Percentiles rank a stretch among this genome's conserved stretches.
Evolutionary conservation across 441 rosid genomes (phyloP).

Genomic region (Aquilaria agallochum): DNA sequence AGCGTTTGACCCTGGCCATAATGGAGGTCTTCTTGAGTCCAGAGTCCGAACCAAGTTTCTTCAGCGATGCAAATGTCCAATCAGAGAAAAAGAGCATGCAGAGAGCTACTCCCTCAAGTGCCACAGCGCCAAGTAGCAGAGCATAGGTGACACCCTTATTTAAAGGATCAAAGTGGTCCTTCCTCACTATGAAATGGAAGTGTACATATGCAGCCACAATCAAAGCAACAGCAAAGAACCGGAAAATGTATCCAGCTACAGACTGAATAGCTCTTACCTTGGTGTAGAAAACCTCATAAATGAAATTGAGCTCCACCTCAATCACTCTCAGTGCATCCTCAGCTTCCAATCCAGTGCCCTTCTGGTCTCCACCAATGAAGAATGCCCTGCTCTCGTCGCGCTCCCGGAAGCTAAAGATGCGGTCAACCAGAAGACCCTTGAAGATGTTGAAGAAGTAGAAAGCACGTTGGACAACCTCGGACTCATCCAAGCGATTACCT

Average conservation of each 20-base stretch:
- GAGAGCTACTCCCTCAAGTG: slow-evolving; percentile 34
- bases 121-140: slow-evolving; percentile 41
- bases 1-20: too few species aligned
- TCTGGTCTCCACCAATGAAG: slow-evolving; percentile 12
- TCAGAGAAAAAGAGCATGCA: slow-evolving; percentile 39
- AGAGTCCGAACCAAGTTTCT: slow-evolving; percentile 11
- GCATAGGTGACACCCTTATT: slow-evolving; percentile 45
- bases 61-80: slow-evolving; percentile 34
- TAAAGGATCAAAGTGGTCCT: slow-evolving; percentile 3
- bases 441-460: slow-evolving; percentile 28
- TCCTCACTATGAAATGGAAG: slow-evolving; percentile 20
- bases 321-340: slow-evolving; percentile 36
- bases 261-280: slow-evolving; percentile 37
- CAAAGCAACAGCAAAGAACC: slow-evolving; percentile 22
- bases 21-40: background rate
- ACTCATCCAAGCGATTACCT: background rate
- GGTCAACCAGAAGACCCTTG: slow-evolving; percentile 44
- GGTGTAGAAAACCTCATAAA: slow-evolving; percentile 48
- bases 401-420: slow-evolving; percentile 31
- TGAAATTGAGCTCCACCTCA: slow-evolving; percentile 57
- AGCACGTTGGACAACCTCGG: slow-evolving; percentile 31
- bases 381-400: slow-evolving; percentile 34
- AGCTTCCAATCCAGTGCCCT: background rate
- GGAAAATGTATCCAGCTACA: slow-evolving; percentile 22
- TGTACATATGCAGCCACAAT: slow-evolving; percentile 22